phyloP scores from a whole-genome alignment of 2,329 filamentous ascomycete species.

The Phoma sp. region DNA sequence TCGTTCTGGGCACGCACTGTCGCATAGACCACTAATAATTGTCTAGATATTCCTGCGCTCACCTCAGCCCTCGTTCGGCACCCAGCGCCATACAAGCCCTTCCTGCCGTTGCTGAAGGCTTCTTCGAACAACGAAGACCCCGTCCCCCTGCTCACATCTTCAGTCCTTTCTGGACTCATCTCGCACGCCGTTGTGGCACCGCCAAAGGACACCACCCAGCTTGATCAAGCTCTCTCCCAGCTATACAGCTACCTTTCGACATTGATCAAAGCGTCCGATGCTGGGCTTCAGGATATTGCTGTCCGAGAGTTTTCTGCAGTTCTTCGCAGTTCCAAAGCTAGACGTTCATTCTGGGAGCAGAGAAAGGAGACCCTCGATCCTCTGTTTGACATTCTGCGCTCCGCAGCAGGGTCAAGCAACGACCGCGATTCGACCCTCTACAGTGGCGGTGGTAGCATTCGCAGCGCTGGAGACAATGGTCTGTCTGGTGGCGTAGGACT shows the following conservation, averaged over 20 bases:
- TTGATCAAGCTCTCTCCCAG: conserved; percentile 77
- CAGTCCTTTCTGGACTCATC: conserved; percentile 82
- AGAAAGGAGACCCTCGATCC: conserved; percentile 83
- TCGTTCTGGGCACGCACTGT: not conserved
- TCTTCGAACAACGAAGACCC: conserved; percentile 83
- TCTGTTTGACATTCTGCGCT: conserved; percentile 77
- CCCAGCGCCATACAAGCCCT: conserved; percentile 74
- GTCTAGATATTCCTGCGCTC: conserved; percentile 76
- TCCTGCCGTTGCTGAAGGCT: conserved; percentile 82
- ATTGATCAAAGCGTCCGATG: conserved; percentile 83
- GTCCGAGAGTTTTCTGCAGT: conserved; percentile 89
- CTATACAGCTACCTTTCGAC: conserved; percentile 86
- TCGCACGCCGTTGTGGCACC: conserved; percentile 66
- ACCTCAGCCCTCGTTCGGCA: conserved; percentile 77
- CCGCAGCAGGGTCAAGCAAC: conserved; percentile 74
- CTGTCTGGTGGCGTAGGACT: conserved; percentile 80
- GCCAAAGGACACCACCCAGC: conserved; percentile 64
- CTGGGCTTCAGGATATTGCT: conserved; percentile 91
- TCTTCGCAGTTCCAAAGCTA: conserved; percentile 74
- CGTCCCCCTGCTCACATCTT: conserved; percentile 87
- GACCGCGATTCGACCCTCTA: conserved; percentile 68
- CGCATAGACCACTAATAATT: conserved; percentile 21
- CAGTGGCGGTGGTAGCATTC: conserved; percentile 60
- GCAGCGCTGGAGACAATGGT: conserved; percentile 63
- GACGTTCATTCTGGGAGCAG: conserved; percentile 90